Base-by-base conservation (phyloP, 441 rosid genomes). In the Euphorbia celastroides region DNA sequence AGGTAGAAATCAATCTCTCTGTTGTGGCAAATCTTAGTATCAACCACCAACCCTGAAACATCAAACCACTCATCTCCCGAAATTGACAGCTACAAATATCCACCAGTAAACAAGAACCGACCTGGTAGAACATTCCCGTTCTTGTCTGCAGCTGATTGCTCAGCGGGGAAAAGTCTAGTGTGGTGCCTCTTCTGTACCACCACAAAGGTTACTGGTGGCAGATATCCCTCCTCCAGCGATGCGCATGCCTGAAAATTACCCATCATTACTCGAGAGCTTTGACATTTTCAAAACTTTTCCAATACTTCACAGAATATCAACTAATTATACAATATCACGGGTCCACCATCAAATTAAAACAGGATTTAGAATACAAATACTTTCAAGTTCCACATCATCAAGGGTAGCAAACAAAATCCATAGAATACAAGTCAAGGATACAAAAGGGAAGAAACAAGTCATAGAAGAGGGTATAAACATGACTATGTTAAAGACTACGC, bases 121-220 rank as follows among this genome's bases (percentile, higher is more conserved):
- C 97, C 98, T 57, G 98, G 88, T 2, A 64, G 78, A 14, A 93
- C 78, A 57, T 93, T 93, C 54, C 96, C 96, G 71, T 93, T 91
- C 76, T 0, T 86, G 67, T 89, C 96, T 0, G 68, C 71, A 50
- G 5, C n/a, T n/a, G n/a, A n/a, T 38, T 1, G 11, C 11, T 9
- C 7, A 9, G 66, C 72, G 25, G 97, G 88, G 67, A 89, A 91
- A 32, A 93, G 69, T 25, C 96, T 88, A 0, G 96, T 38, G 12
- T 38, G 44, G 12, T 38, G 44, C 44, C 44, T 38, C 44, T 38
- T 38, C 12, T 38, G 44, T 14, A 93, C 96, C 19, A 91, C 84
- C 13, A 91, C 76, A 60, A 93, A 93, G 1, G 99, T 93, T 28
- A 93, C 75, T 0, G 23, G 90, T 0, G 99, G 99, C n/a, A 61